Conservation (phyloP, 1,284 basidiomycete species). For the Puccinia coronata region DNA sequence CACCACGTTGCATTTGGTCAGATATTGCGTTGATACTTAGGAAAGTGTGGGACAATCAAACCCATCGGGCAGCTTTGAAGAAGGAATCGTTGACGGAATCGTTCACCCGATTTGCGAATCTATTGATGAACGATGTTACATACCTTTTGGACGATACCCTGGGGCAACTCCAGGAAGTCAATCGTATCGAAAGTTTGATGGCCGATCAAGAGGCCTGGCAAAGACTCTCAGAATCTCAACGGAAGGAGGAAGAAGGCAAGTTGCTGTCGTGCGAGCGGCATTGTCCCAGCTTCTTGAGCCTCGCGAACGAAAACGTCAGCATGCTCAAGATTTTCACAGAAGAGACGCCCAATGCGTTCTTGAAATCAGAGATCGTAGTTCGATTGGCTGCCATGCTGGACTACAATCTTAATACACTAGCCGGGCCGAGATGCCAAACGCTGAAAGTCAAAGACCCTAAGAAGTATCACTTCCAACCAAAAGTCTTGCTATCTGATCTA, state of each 20-base stretch:
- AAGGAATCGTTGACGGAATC: conserved; percentile 79
- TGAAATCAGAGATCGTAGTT: conserved; percentile 95
- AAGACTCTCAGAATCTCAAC: conserved; percentile 69
- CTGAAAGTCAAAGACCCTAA: conserved; percentile 83
- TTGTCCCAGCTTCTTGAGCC: conserved; percentile 79
- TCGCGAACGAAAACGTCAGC: conserved; percentile 83
- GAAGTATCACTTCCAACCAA: conserved; percentile 86
- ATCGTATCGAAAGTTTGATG: conserved; percentile 82
- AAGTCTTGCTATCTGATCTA: conserved; percentile 78
- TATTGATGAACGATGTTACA: conserved; percentile 99
- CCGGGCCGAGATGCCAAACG: conserved; percentile 77
- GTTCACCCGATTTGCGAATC: conserved; percentile 92
- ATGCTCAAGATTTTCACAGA: conserved; percentile 88
- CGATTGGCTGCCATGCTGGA: conserved; percentile 94
- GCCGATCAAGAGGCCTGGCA: conserved; percentile 71
- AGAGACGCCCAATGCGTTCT: conserved; percentile 87
- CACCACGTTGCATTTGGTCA: conserved; percentile 7
- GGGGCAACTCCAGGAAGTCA: conserved; percentile 82
- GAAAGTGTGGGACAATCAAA: conserved; percentile 82
- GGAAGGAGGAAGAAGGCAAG: conserved; percentile 78
- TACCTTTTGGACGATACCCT: conserved; percentile 97
- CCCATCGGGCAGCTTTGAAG: conserved; percentile 79
- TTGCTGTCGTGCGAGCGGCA: conserved; percentile 77
- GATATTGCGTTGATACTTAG: conserved; percentile 83
- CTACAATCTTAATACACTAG: conserved; percentile 87